Percentiles rank a stretch among this genome's conserved stretches.
Evolutionary conservation across 805 yeast genomes (phyloP).

Genomic region (Wickerhamiella occidentalis): DNA sequence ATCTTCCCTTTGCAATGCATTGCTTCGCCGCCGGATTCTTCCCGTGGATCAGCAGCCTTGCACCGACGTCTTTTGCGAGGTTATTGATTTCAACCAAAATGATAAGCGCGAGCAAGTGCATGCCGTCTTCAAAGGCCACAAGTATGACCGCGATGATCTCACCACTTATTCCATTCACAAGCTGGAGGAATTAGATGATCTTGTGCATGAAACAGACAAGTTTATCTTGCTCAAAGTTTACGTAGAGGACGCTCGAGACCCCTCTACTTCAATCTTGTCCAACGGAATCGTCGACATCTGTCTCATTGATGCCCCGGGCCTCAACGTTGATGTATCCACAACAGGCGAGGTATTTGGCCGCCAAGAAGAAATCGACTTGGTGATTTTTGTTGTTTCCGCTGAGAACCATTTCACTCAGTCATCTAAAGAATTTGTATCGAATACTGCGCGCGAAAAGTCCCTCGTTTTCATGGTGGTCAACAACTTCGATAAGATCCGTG

Average conservation of each 20-base stretch:
- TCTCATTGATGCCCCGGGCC: slow-evolving; percentile 93
- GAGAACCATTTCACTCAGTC: slow-evolving; percentile 92
- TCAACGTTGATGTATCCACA: slow-evolving; percentile 83
- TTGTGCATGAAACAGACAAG: slow-evolving; percentile 62
- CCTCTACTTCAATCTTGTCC: slow-evolving; percentile 56
- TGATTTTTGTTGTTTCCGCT: slow-evolving; percentile 90
- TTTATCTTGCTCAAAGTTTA: slow-evolving; percentile 70
- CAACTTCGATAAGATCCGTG: slow-evolving; percentile 73
- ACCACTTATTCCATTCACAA: slow-evolving; percentile 49
- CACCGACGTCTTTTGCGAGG: slow-evolving; percentile 92
- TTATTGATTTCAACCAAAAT: slow-evolving; percentile 70
- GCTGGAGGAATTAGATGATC: slow-evolving; percentile 46
- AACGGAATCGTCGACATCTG: slow-evolving; percentile 90
- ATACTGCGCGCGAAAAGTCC: slow-evolving; percentile 84
- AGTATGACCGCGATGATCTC: slow-evolving; percentile 45
- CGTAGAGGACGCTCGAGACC: slow-evolving; percentile 58
- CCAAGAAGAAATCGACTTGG: slow-evolving; percentile 93
- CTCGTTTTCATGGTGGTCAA: slow-evolving; percentile 90
- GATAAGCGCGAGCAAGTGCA: slow-evolving; percentile 78
- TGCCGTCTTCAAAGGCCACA: slow-evolving; percentile 47
- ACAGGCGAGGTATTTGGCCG: slow-evolving; percentile 91
- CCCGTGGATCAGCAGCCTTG: slow-evolving; percentile 99
- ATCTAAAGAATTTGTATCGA: slow-evolving; percentile 83
- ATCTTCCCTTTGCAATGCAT: slow-evolving; percentile 87
- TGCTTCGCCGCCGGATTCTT: slow-evolving; percentile 59